phyloP scores from a whole-genome alignment of 257 asterid genomes.

The Echium plantagineum region DNA sequence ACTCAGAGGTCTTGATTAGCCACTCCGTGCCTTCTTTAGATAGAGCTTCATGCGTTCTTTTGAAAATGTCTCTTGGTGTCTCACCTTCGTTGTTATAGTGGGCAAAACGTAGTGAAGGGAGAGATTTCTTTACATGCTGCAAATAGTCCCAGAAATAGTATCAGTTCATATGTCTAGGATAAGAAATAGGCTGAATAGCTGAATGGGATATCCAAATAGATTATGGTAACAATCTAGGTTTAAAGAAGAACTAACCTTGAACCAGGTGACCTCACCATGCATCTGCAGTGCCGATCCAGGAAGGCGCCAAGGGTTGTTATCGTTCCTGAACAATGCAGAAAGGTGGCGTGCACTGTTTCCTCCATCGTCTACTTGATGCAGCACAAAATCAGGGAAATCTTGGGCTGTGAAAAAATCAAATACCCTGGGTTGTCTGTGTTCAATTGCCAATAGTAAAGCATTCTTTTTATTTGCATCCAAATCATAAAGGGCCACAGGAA shows the following conservation, averaged over 20 bases:
- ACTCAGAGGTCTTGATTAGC: constrained; percentile 53
- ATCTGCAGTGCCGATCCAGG: constrained; percentile 55
- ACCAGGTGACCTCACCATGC: constrained; percentile 58
- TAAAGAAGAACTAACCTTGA: constrained; percentile 24
- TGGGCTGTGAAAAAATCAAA: constrained; percentile 13
- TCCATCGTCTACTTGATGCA: constrained; percentile 31
- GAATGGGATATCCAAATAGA: neutral
- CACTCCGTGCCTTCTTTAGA: constrained; percentile 31
- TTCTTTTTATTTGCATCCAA: constrained; percentile 34
- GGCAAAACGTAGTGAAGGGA: constrained; percentile 19
- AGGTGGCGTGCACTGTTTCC: constrained; percentile 43
- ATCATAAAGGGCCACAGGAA: constrained; percentile 45
- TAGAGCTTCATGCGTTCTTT: constrained; percentile 19
- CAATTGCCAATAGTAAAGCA: constrained; percentile 39
- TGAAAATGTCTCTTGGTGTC: constrained; percentile 31
- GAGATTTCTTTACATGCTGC: constrained; percentile 44
- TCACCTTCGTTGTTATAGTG: constrained; percentile 27
- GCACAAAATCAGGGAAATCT: constrained; percentile 25
- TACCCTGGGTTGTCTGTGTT: constrained; percentile 34
- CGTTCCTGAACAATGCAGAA: constrained; percentile 28
- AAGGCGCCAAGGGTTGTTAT: constrained; percentile 37
- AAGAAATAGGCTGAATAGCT: no score
- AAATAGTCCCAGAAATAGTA: neutral
- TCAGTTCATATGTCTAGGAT: no score
- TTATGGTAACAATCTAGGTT: neutral